Base-by-base conservation (phyloP, 1,139 yeast species). In the Scheffersomyces illinoinensis region DNA sequence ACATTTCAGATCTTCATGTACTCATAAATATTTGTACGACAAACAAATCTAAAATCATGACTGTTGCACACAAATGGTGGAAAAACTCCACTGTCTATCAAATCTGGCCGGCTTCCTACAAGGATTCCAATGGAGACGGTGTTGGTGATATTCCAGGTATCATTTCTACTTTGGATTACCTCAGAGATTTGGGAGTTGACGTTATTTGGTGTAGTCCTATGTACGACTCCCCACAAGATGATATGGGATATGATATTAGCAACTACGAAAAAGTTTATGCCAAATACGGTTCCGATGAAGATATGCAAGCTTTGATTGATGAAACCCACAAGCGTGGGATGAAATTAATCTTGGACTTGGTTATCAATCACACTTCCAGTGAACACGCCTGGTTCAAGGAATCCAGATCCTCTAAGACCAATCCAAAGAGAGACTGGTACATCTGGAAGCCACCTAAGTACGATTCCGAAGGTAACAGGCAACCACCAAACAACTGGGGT, bases 241-340 rank as follows among this genome's bases (percentile, higher is more conserved):
- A 85, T 66, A 85, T 85, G 89, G 89, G 89, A 1, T 85, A 85
- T 68, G 89, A 85, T 66, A 83, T 85, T 63, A 73, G 83, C 48
- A 82, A 85, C 70, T 85, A 85, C 68, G 77, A 82, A 66, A 76
- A 71, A 18, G 77, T 85, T 49, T 79, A 84, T 68, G 82, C 84
- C 5, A 75, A 74, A 61, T 85, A 84, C 67, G 89, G 89, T 54
- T 78, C 85, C 12, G 68, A 84, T 70, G 78, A 79, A 56, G 87
- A 83, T 64, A 79, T 82, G 81, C 83, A 83, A 63, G 62, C 68
- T 19, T 74, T 85, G 68, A 81, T 85, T 59, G 74, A 75, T 14
- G 85, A 78, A 56, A 69, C 78, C 49, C 87, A 85, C 66, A 64
- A 72, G 54, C 71, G 86, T 53, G 88, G 82, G 20, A 77, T 85